Base-by-base conservation (phyloP, 192 early-diverging fungal species). In the Jimgerdemannia lactiflua region DNA sequence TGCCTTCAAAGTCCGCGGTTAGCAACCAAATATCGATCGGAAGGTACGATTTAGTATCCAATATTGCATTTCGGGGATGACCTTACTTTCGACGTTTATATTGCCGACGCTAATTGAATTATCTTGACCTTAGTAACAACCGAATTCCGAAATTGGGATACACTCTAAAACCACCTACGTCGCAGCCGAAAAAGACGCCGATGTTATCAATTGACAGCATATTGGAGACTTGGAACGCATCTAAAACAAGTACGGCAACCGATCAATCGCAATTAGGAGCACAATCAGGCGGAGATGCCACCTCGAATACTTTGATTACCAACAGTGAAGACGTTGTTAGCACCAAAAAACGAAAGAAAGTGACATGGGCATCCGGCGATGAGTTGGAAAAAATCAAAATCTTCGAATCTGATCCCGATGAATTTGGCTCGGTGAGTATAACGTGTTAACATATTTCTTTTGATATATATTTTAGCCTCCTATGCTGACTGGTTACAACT, bases 391-490 rank as follows among this genome's bases (percentile, higher is more conserved):
- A 14, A 59, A 59, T 59, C 49, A 59, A 59, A 59, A n/a, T 77
- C 17, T 77, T 74, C 59, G 76, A 77, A 73, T 18, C 29, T 10
- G 67, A 68, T 19, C 67, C 67, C 18, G 74, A 75, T n/a, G 72
- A 77, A 10, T 29, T 10, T 2, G 71, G 72, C 39, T 44, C 41
- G 10, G 39, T 39, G 17, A 65, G 40, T 65, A 65, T 67, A 42
- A 29, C 19, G 3, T 18, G 4, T 11, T 67, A 54, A 14, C 54
- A 29, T 29, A 29, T 29, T 29, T 0, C 29, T 29, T 29, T 29
- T 29, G 29, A 29, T 29, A 29, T 29, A 29, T 29, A 29, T 29
- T 29, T 29, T 29, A 0, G 29, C 29, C 29, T 29, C 29, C 29
- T 29, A 29, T 29, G 29, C 29, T 29, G 29, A 29, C 29, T 29